These are phyloP conservation scores for Solioccasus polychromus DNA, from an alignment of 768 basidiomycete genomes.

Conservation along the genomic window DNA sequence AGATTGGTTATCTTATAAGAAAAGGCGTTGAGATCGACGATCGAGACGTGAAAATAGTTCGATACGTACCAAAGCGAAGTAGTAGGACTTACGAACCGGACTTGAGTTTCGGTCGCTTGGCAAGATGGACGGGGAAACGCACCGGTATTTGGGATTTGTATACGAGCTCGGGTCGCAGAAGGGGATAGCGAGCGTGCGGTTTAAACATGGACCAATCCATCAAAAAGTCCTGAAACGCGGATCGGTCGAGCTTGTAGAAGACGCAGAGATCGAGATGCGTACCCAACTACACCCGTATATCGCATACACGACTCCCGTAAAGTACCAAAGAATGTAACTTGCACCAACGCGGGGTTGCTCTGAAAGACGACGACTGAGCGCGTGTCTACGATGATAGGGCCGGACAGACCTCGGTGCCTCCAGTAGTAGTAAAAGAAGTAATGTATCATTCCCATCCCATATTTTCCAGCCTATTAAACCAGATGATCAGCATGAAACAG, in stretches of 20 bases:
- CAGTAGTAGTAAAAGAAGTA: conserved; percentile 74
- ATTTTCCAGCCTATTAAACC: conserved; percentile 73
- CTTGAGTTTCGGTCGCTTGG: background rate
- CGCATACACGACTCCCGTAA: conserved; percentile 62
- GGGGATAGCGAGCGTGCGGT: conserved; percentile 47
- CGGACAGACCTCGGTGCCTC: conserved; percentile 55
- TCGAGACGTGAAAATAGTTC: too few species aligned
- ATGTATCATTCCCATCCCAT: conserved; percentile 59
- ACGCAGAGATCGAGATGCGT: conserved; percentile 16
- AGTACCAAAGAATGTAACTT: conserved; percentile 65
- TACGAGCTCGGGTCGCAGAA: conserved; percentile 72
- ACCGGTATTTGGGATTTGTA: conserved; percentile 66
- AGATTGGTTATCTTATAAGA: conserved; percentile 64
- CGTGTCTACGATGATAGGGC: background rate
- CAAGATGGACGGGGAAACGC: conserved; percentile 11
- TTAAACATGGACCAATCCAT: conserved; percentile 91
- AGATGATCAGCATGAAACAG: background rate
- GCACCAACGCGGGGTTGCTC: conserved; percentile 38
- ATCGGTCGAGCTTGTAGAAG: background rate
- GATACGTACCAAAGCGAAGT: conserved; percentile 63
- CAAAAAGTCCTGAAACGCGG: conserved; percentile 62
- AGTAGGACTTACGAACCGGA: conserved; percentile 53
- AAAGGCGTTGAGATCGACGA: background rate
- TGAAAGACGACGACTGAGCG: background rate
- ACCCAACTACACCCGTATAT: conserved; percentile 81